Percentiles rank a stretch among this genome's conserved stretches.
Evolutionary conservation across 1,139 yeast species (phyloP).

Genomic region (Taphrina populina): DNA sequence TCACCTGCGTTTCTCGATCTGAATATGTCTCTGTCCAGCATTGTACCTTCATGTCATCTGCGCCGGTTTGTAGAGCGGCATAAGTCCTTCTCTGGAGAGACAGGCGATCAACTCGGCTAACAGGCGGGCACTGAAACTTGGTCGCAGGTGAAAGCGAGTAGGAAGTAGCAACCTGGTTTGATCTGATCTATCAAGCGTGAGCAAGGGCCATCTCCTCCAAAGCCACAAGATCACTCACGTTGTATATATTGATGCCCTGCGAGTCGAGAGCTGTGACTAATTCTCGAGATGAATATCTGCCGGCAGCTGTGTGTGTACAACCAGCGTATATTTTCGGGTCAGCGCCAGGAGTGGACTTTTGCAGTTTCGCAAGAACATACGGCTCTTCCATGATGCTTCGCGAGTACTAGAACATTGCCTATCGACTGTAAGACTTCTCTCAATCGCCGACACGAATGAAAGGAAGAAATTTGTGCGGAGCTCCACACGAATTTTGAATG

Average conservation of each 20-base stretch:
- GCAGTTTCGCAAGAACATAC: conserved; percentile 21
- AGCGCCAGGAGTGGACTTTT: conserved; percentile 12
- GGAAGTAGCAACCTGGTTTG: conserved; percentile 23
- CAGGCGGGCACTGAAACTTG: conserved; percentile 25
- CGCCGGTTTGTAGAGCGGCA: conserved; percentile 20
- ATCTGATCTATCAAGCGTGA: background rate
- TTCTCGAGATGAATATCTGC: conserved; percentile 9
- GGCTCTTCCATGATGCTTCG: conserved; percentile 20
- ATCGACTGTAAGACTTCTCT: too few species aligned
- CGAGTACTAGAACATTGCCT: too few species aligned
- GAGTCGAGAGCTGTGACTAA: conserved; percentile 23
- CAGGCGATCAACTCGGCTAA: conserved; percentile 10
- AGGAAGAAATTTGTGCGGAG: too few species aligned
- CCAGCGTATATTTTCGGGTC: conserved; percentile 12
- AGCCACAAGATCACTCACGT: background rate
- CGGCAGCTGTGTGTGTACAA: background rate
- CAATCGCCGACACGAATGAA: too few species aligned
- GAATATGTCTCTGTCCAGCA: conserved; percentile 6
- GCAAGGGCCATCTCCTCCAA: background rate
- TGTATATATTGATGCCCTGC: conserved; percentile 24
- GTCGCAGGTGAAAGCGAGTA: conserved; percentile 26
- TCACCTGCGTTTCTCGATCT: conserved; percentile 10
- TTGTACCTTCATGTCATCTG: conserved; percentile 12
- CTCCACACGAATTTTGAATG: too few species aligned
- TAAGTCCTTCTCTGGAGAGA: conserved; percentile 3